Conservation (phyloP, 192 early-diverging fungal genomes). For the Rhizoclosmatium globosum region DNA sequence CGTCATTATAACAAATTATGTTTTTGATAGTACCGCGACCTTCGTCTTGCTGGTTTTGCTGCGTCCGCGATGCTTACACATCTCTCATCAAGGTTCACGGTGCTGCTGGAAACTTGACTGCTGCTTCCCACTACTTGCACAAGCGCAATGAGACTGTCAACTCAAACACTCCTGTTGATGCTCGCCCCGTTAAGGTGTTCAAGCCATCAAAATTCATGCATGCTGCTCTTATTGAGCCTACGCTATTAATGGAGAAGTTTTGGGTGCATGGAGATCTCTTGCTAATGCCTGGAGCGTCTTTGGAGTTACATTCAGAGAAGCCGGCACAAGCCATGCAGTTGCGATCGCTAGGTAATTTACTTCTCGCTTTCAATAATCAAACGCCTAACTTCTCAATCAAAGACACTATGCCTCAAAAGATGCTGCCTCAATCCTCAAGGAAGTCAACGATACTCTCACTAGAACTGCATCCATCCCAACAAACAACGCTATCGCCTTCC, state of each 20-base stretch:
- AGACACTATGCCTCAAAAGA: neutral
- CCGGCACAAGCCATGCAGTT: neutral
- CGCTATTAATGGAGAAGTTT: constrained; percentile 17
- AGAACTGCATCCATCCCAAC: too few species aligned
- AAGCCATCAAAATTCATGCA: constrained; percentile 17
- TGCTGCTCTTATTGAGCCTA: constrained; percentile 9
- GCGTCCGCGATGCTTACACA: constrained; percentile 11
- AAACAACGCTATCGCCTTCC: too few species aligned
- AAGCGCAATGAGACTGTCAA: constrained; percentile 9
- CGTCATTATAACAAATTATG: neutral
- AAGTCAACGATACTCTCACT: neutral
- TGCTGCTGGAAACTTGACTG: constrained; percentile 12
- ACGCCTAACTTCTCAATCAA: neutral
- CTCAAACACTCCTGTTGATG: neutral
- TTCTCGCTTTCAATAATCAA: neutral
- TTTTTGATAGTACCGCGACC: constrained; percentile 9
- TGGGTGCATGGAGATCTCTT: neutral
- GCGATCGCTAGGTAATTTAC: neutral
- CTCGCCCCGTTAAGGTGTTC: neutral
- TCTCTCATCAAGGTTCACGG: constrained; percentile 4
- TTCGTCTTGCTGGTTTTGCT: constrained; percentile 17
- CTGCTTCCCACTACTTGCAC: constrained; percentile 6
- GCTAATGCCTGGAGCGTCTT: neutral
- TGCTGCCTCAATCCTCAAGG: neutral
- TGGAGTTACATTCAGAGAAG: neutral